phyloP scores from a whole-genome alignment of 257 asterid genomes.

The Fraxinus excelsior region DNA sequence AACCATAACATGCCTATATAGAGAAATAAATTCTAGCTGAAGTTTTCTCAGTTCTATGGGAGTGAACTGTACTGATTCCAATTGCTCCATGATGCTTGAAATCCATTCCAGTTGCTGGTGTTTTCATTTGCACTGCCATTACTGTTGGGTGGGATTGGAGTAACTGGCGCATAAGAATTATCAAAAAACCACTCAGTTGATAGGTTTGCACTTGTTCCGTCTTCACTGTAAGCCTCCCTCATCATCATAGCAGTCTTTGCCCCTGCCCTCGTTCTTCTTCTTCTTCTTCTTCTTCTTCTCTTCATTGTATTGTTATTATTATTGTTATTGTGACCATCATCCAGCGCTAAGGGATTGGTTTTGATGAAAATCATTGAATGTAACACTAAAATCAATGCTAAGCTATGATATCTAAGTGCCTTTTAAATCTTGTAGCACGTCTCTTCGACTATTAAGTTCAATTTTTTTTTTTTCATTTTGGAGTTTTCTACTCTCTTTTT shows the following conservation, averaged over 20 bases:
- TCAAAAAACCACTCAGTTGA: conserved; percentile 59
- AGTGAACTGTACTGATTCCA: conserved; percentile 24
- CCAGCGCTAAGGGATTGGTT: conserved; percentile 28
- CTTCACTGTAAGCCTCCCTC: conserved; percentile 22
- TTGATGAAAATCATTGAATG: conserved; percentile 3
- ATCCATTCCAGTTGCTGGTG: conserved; percentile 47
- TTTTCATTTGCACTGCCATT: conserved; percentile 28
- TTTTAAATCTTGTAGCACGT: background rate
- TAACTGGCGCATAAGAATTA: conserved; percentile 31
- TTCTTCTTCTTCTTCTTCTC: background rate
- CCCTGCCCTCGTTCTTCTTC: background rate
- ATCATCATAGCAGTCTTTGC: background rate
- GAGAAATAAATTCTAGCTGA: conserved; percentile 7
- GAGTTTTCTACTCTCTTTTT: background rate
- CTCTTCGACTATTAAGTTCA: background rate
- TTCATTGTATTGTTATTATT: background rate
- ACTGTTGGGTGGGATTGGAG: conserved; percentile 32
- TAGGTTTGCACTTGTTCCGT: conserved; percentile 31
- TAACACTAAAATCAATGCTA: background rate
- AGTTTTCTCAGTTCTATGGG: background rate
- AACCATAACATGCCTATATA: too few species aligned
- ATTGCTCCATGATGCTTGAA: conserved; percentile 57
- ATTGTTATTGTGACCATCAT: background rate
- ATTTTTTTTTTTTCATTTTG: background rate
- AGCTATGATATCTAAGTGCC: background rate